Conservation (phyloP, 169 alveolate genomes). For the Amoebophrya sp. region DNA sequence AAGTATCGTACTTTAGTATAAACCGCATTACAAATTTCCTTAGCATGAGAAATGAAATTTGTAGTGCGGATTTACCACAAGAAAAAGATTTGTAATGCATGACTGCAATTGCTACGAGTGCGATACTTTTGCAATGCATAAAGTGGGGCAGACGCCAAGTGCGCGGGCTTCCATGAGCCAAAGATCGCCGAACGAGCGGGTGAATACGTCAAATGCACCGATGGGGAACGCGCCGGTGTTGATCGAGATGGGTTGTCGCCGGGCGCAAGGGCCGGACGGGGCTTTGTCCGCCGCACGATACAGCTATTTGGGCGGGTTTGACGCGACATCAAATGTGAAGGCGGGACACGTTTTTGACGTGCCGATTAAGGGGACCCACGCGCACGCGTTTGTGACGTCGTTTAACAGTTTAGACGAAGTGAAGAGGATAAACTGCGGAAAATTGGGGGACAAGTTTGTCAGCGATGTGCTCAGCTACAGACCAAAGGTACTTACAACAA, state of each 20-base stretch:
- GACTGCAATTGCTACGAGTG: too few species aligned
- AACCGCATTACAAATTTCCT: too few species aligned
- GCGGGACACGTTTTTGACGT: conserved; percentile 55
- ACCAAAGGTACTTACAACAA: too few species aligned
- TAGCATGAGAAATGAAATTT: too few species aligned
- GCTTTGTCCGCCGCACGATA: conserved; percentile 77
- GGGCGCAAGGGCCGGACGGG: conserved; percentile 90
- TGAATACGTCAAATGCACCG: too few species aligned
- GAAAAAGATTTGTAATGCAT: too few species aligned
- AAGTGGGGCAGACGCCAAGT: too few species aligned
- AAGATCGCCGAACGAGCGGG: too few species aligned
- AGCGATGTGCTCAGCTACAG: conserved; percentile 43
- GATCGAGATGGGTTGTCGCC: conserved; percentile 68
- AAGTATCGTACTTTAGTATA: too few species aligned
- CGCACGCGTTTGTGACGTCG: conserved; percentile 71
- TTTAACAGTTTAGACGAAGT: conserved; percentile 40
- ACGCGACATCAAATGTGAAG: conserved; percentile 63
- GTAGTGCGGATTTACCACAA: too few species aligned
- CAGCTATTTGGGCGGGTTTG: conserved; percentile 67
- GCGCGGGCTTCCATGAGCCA: too few species aligned
- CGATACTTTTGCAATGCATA: too few species aligned
- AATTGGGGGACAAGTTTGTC: conserved; percentile 50
- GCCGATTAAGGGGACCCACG: conserved; percentile 66
- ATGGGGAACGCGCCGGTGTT: conserved; percentile 35
- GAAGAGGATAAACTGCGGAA: neutral